Percentiles rank a stretch among this genome's conserved stretches.
Conservation (phyloP, 345 rosid species). For the Xanthoceras sorbifolium region DNA sequence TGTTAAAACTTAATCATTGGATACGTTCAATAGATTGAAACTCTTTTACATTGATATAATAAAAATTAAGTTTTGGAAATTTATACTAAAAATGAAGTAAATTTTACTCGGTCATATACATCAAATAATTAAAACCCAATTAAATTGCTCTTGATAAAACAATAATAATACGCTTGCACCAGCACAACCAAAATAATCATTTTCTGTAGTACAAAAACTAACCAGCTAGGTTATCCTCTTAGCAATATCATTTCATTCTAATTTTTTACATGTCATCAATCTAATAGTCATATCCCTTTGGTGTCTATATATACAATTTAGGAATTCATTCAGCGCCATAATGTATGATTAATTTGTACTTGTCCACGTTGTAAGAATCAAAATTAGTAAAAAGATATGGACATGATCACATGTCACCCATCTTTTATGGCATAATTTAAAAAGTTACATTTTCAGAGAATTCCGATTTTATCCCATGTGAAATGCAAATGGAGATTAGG, state of each 20-base stretch:
- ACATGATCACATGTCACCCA: neutral
- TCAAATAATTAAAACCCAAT: too few relatives aligned
- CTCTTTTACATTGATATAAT: too few relatives aligned
- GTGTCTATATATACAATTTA: neutral
- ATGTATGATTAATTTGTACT: neutral
- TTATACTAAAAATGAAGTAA: neutral
- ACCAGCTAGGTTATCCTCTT: too few relatives aligned
- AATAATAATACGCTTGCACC: too few relatives aligned
- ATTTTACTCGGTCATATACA: too few relatives aligned
- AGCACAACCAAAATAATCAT: too few relatives aligned
- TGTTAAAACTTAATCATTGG: too few relatives aligned
- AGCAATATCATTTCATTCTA: too few relatives aligned
- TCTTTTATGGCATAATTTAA: neutral
- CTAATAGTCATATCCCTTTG: neutral
- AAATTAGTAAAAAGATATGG: neutral
- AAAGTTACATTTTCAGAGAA: neutral
- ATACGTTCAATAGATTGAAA: neutral
- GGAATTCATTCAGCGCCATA: neutral
- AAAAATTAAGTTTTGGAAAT: too few relatives aligned
- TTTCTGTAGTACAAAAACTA: too few relatives aligned
- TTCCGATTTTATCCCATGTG: neutral
- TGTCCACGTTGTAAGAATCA: neutral
- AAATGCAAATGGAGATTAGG: neutral
- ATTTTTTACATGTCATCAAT: neutral
- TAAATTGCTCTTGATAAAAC: too few relatives aligned